Base-by-base conservation (phyloP, 192 early-diverging fungal genomes). In the Entophlyctis luteolus region DNA sequence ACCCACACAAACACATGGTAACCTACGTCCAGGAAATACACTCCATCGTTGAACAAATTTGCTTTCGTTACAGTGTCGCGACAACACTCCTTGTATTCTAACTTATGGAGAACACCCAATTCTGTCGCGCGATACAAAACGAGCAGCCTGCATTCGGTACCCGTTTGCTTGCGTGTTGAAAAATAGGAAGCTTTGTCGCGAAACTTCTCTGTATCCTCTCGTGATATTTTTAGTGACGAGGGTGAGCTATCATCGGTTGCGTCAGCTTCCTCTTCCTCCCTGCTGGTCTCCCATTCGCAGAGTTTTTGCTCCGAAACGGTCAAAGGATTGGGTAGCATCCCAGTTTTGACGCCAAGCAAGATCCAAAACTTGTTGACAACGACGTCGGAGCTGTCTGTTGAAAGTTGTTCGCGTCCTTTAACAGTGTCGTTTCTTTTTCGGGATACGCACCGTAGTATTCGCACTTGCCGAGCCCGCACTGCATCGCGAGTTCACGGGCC, bases 1-100 rank as follows among this genome's bases (percentile, higher is more conserved):
- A 76, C 62, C 73, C 71, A 72, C 2, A 69, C 62, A 57, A 73
- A 79, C 48, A 73, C 42, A 32, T 68, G 50, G 31, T 75, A 62
- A 20, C 80, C 79, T 20, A 75, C 78, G 74, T 91, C 90, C 55
- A 88, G 74, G 47, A 91, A 65, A 68, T 87, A 91, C 32, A 88
- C 88, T 68, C 88, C 84, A 31, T 89, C 75, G 4, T 75, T 59
- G 55, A 88, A 77, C 62, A 92, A 75, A 33, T 79, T 65, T 4
- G 54, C 59, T 52, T 66, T 49, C 38, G 47, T 78, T 20, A 83
- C 72, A 20, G 70, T 72, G n/a, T 6, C 0, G 39, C 80, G 80
- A 32, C 74, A 70, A 12, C 79, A 77, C 42, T 85, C 86, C 58
- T 80, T 48, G n/a, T 75, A 59, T 45, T 42, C 36, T 16, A 59